phyloP scores from a whole-genome alignment of 331 rosid species.

The Saraca asoca region DNA sequence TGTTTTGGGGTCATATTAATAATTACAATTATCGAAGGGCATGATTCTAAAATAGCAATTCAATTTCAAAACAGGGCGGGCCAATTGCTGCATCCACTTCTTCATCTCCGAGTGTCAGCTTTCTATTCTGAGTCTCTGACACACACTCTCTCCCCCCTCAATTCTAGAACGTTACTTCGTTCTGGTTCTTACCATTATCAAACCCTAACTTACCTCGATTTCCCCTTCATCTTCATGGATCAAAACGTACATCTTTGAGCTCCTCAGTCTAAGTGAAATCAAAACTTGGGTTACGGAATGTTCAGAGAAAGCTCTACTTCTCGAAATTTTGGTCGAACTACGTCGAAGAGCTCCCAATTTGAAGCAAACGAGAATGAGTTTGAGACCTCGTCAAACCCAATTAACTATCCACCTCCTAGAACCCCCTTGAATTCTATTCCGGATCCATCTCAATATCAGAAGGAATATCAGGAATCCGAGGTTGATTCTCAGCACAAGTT shows the following conservation, averaged over 20 bases:
- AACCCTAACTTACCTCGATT: not conserved
- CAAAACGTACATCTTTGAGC: not conserved
- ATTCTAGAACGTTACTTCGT: constrained; percentile 1
- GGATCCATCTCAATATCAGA: constrained; percentile 70
- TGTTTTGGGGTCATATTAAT: not conserved
- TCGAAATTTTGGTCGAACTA: constrained; percentile 34
- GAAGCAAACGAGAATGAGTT: constrained; percentile 72
- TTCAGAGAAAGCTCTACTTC: constrained; percentile 44
- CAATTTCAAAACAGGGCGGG: constrained; percentile 50
- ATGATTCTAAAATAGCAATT: not conserved
- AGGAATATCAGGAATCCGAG: constrained; percentile 41
- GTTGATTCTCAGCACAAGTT: constrained; percentile 37
- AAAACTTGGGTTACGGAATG: constrained; percentile 36
- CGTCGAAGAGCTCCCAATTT: constrained; percentile 30
- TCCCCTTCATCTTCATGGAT: constrained; percentile 18
- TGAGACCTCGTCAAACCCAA: constrained; percentile 44
- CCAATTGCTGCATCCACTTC: not conserved
- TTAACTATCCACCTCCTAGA: constrained; percentile 67
- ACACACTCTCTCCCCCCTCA: not conserved
- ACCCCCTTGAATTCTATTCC: constrained; percentile 75
- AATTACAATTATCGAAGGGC: constrained; percentile 34
- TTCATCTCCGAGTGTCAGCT: not conserved
- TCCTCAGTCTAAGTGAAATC: not conserved
- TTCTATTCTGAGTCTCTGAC: constrained; percentile 2
- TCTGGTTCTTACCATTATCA: not conserved